Conservation (phyloP, 371 early-diverging fungal genomes). For the Mortierella sp. region DNA sequence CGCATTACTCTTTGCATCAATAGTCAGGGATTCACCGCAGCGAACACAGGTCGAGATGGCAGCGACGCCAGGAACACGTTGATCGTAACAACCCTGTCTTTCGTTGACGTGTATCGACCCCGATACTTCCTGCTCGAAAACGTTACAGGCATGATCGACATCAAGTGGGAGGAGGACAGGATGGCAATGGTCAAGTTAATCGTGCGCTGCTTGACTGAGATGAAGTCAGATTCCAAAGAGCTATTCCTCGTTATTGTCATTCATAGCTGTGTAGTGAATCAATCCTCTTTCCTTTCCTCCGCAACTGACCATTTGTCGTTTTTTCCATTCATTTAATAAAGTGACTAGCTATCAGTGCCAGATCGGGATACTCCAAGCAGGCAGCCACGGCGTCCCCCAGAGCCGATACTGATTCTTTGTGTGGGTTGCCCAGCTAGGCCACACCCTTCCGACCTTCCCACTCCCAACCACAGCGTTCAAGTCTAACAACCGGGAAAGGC, state of each 20-base stretch:
- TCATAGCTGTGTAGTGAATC: too few species aligned
- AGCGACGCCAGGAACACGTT: slow-evolving; percentile 74
- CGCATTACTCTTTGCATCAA: background rate
- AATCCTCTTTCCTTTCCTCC: too few species aligned
- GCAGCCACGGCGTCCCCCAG: slow-evolving; percentile 71
- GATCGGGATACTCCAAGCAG: slow-evolving; percentile 71
- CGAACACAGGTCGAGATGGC: slow-evolving; percentile 68
- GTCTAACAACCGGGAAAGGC: slow-evolving; percentile 38
- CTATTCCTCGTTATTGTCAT: too few species aligned
- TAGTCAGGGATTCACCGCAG: slow-evolving; percentile 73
- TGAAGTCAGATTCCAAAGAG: slow-evolving; percentile 58
- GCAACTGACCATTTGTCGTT: too few species aligned
- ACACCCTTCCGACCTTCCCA: slow-evolving; percentile 67
- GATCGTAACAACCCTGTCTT: slow-evolving; percentile 68
- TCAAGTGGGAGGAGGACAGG: slow-evolving; percentile 61
- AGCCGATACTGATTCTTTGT: slow-evolving; percentile 70
- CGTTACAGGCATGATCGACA: slow-evolving; percentile 65
- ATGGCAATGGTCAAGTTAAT: slow-evolving; percentile 74
- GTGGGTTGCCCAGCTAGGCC: slow-evolving; percentile 67
- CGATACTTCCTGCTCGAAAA: slow-evolving; percentile 74
- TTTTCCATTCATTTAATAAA: background rate
- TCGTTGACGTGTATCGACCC: slow-evolving; percentile 75
- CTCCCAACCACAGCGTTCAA: slow-evolving; percentile 62
- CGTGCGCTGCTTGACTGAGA: slow-evolving; percentile 67
- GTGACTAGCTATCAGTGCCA: slow-evolving; percentile 65